Base-by-base conservation (phyloP, 2,329 filamentous ascomycete species). In the Verticillium isaacii region DNA sequence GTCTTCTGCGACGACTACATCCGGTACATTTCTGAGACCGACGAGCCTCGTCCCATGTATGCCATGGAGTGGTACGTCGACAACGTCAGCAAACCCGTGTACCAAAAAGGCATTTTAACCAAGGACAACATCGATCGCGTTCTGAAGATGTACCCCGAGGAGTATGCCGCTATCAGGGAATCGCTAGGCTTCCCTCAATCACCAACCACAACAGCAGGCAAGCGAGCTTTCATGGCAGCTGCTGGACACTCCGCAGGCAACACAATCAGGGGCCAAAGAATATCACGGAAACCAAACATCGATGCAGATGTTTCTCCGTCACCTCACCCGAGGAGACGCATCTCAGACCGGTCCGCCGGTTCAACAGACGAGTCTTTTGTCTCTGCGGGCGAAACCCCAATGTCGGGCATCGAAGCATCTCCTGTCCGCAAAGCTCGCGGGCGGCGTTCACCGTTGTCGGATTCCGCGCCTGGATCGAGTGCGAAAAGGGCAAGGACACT, bases 1-100 rank as follows among this genome's bases (percentile, higher is more conserved):
- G 68, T 71, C 2, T 84, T 80, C 58, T 72, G 76, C 1, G 68
- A 68, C 1, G 74, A 77, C 1, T 86, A 77, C 64, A 64, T 76
- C 7, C 64, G 67, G 0, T 84, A 85, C 60, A 73, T 79, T 29
- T 60, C 67, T 2, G 66, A 67, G 2, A 61, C 69, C 1, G 67
- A 69, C 6, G 67, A 68, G 25, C 67, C 72, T 11, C 41, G 62
- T 25, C 64, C 73, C 0, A 71, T 78, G 9, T 70, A 75, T 3
- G 77, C 76, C 1, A 68, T 80, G 3, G 69, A 80, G 32, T 85
- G 78, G 75, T 80, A 78, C 64, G 71, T 74, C 59, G 63, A 65
- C 9, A 59, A 69, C 17, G 65, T 69, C 5, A 58, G 68, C 1
- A 39, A 55, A 1, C 68, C 67, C 1, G 25, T 67, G 2, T 75